Conservation (phyloP, 2,329 filamentous ascomycete genomes). For the Septoria linicola region DNA sequence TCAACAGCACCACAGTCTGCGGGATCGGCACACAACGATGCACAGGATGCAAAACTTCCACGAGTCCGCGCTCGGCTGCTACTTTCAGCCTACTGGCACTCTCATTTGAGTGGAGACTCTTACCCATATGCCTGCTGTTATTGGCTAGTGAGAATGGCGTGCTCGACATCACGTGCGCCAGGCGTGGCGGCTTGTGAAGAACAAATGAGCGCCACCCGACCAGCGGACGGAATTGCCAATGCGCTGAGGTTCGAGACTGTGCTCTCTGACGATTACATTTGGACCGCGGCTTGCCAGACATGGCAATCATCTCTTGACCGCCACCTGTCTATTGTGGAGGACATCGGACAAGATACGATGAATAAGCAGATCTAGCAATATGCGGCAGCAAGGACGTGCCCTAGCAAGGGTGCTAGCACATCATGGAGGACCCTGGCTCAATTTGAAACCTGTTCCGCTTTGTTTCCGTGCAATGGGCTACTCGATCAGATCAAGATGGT, state of each 20-base stretch:
- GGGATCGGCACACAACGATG: constrained; percentile 12
- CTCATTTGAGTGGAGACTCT: not conserved
- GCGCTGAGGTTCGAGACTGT: not conserved
- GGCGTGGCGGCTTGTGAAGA: not conserved
- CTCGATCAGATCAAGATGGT: too few relatives aligned
- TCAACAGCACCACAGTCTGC: constrained; percentile 13
- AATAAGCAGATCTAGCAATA: not conserved
- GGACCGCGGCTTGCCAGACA: not conserved
- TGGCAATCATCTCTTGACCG: not conserved
- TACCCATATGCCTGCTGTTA: not conserved
- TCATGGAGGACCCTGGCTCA: constrained; percentile 2
- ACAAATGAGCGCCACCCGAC: not conserved
- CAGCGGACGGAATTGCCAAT: not conserved
- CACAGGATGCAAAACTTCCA: constrained; percentile 8
- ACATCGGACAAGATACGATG: not conserved
- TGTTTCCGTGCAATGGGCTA: not conserved
- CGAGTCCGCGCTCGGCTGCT: constrained; percentile 8
- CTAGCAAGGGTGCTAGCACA: not conserved
- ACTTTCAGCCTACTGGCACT: too few relatives aligned
- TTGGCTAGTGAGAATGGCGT: constrained; percentile 6
- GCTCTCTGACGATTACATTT: not conserved
- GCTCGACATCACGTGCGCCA: not conserved
- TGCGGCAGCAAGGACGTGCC: not conserved
- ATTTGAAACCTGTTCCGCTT: not conserved
- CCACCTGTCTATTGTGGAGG: too few relatives aligned